phyloP scores from a whole-genome alignment of 1,284 basidiomycete species.

The Lentinula novae-zelandiae region DNA sequence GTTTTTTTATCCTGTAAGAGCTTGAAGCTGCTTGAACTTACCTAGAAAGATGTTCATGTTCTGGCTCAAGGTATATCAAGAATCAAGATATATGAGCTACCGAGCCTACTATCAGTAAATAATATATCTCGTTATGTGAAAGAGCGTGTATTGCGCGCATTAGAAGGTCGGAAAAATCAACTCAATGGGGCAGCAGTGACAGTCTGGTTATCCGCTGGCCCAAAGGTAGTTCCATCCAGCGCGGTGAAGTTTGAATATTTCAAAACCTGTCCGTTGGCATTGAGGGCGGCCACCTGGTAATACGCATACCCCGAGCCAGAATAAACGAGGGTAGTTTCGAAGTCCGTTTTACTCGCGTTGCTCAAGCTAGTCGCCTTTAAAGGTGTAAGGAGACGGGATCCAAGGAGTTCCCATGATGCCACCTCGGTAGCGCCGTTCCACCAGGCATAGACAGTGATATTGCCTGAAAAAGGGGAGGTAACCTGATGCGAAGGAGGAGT shows the following conservation, averaged over 20 bases:
- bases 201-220: neutral
- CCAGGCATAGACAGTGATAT: neutral
- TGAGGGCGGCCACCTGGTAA: slow-evolving; percentile 7
- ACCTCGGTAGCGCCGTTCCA: slow-evolving; percentile 10
- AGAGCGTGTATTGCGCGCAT: neutral
- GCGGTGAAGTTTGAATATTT: neutral
- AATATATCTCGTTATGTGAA: neutral
- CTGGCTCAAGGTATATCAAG: no score
- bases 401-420: slow-evolving; percentile 4
- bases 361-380: neutral
- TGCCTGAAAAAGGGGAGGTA: neutral
- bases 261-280: neutral
- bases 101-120: no score
- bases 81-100: no score
- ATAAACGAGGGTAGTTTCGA: slow-evolving; percentile 6
- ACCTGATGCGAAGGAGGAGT: neutral
- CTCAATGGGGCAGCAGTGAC: neutral
- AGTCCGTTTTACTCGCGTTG: slow-evolving; percentile 4
- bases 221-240: neutral
- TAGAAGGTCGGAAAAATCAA: neutral
- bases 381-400: neutral
- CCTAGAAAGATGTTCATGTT: no score
- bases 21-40: no score
- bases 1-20: no score
- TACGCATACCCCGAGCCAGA: slow-evolving; percentile 3